Evolutionary conservation across 2,329 filamentous ascomycete genomes (phyloP).

Genomic region (Neoascochyta sp.): DNA sequence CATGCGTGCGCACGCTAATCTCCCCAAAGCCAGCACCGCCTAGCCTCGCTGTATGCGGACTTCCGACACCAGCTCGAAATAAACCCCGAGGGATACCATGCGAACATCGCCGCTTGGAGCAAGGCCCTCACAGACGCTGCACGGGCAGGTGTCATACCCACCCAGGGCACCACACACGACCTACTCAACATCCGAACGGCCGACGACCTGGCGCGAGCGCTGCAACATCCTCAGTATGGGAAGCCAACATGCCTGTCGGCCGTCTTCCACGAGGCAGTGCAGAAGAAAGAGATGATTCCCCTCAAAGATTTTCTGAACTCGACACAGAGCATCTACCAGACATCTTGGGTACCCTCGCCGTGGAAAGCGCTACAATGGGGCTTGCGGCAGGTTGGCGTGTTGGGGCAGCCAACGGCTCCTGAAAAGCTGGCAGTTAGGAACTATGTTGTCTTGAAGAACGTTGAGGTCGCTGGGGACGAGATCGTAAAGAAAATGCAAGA

Average conservation of each 20-base stretch:
- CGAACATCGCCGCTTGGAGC: slow-evolving; percentile 78
- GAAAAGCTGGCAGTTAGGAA: slow-evolving; percentile 59
- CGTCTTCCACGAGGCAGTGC: slow-evolving; percentile 72
- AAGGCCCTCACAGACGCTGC: slow-evolving; percentile 67
- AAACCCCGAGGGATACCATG: slow-evolving; percentile 80
- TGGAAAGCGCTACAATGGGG: slow-evolving; percentile 74
- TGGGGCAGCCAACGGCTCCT: slow-evolving; percentile 46
- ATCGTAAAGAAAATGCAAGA: slow-evolving; percentile 38
- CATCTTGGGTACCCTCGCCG: slow-evolving; percentile 65
- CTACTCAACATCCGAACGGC: slow-evolving; percentile 52
- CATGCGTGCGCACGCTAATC: slow-evolving; percentile 8
- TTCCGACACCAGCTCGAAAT: slow-evolving; percentile 69
- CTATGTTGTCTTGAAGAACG: slow-evolving; percentile 63
- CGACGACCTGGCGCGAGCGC: slow-evolving; percentile 63
- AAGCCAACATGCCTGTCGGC: slow-evolving; percentile 74
- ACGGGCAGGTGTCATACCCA: slow-evolving; percentile 57
- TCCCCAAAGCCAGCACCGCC: slow-evolving; percentile 58
- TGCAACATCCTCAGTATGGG: slow-evolving; percentile 76
- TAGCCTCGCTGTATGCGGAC: slow-evolving; percentile 85
- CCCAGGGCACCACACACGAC: slow-evolving; percentile 39
- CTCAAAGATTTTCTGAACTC: slow-evolving; percentile 63
- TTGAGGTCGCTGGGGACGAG: slow-evolving; percentile 53
- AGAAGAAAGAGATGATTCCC: slow-evolving; percentile 65
- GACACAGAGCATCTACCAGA: slow-evolving; percentile 67
- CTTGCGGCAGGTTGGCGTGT: slow-evolving; percentile 60